Evolutionary conservation across 169 alveolate species (phyloP), one percentile per base, ranked within the genome.

Genomic region (Plasmodium blacklocki): DNA sequence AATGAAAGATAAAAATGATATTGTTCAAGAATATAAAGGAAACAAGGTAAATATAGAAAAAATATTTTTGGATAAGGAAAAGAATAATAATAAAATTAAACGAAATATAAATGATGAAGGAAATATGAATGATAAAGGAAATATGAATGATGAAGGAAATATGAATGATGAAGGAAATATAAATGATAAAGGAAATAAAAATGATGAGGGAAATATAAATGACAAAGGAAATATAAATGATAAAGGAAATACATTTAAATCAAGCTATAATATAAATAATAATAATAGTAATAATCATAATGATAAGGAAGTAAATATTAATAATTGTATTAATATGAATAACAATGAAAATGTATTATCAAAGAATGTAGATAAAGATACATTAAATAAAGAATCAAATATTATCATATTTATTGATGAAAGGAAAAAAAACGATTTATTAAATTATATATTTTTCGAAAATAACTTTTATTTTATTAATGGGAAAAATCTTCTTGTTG

Each of bases 401-500:
- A 56, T 56, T n/a, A 73, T 73, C 1, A 62, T 21, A 23, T 26
- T 62, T 23, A 23, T 21, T n/a, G 49, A 47, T 2, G 49, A 66
- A 52, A 45, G 6, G 74, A 29, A 23, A 19, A 67, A 78, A 26
- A 74, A 18, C 11, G 63, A 60, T 21, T 8, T 78, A 66, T 1
- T 78, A 29, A 52, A 78, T 56, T 78, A 78, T 43, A 78, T 78
- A n/a, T 9, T 49, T n/a, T 78, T 19, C 14, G 89, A 64, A 29
- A 78, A 78, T 26, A 78, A 78, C 32, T 14, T 78, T 23, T 78
- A 78, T 45, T 50, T 7, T 59, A 78, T 78, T 66, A 78, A 64
- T 47, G 64, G 89, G 9, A 78, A 78, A 23, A 78, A 66, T 71
- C 26, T 78, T 23, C 29, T 78, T 64, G 89, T 78, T 49, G 89